Base-by-base conservation (phyloP, 345 rosid genomes). In the Sonneratia caseolaris region DNA sequence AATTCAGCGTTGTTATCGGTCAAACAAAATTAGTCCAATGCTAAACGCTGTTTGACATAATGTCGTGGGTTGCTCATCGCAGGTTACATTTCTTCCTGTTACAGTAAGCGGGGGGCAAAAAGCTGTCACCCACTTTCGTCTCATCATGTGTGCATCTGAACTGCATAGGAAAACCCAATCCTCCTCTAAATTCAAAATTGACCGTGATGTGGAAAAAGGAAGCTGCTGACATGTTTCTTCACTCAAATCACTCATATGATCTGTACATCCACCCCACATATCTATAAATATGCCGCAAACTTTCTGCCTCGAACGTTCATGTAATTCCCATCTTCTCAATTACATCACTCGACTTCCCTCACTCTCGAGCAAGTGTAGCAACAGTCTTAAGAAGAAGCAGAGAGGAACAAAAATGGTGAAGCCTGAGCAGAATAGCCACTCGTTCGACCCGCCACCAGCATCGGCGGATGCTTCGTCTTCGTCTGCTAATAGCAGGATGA, bases 221-320 rank as follows among this genome's bases (percentile, higher is more conserved):
- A 77, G 78, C 74, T 79, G 37, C 79, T 69, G 21, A 69, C 73
- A 76, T 79, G 71, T 74, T 80, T 53, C 76, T 27, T 27, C 32
- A 27, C 32, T 47, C 51, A 0, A 0, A 4, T 47, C 2, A 2
- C 15, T 47, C 2, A 47, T 7, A 42, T 47, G 51, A 9, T 13
- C 51, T 40, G 7, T 40, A 19, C 7, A 19, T 36, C 1, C 22
- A n/a, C 10, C n/a, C 37, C 2, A 51, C 37, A 1, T 13, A 72
- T 65, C 69, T 64, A 72, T 72, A 72, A 64, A 64, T 72, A n/a
- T 11, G 12, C 64, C 51, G 3, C 15, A 9, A 64, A 38, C 49
- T 68, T 53, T 47, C 56, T 43, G 35, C 38, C 5, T n/a, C 71
- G 4, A 8, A 47, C 51, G 15, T 47, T 47, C 13, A 47, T 47